phyloP scores from a whole-genome alignment of 2,329 filamentous ascomycete genomes.

The Proliferodiscus dingleyae region DNA sequence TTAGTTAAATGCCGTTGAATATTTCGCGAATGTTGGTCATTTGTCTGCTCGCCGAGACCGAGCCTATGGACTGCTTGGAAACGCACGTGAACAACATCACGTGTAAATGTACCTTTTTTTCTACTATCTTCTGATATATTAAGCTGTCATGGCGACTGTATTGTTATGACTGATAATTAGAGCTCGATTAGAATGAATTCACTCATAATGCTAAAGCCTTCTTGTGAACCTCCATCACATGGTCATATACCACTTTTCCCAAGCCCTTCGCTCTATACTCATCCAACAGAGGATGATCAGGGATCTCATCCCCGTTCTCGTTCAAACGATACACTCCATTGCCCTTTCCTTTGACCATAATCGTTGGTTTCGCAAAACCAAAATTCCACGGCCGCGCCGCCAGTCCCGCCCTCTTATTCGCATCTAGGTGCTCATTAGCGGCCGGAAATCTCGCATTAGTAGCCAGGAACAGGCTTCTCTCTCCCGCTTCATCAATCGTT shows the following conservation, averaged over 20 bases:
- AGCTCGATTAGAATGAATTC: too few relatives aligned
- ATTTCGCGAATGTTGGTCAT: too few relatives aligned
- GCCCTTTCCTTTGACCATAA: slow-evolving; percentile 30
- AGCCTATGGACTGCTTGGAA: too few relatives aligned
- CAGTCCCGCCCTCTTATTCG: slow-evolving; percentile 5
- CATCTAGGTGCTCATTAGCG: slow-evolving; percentile 1
- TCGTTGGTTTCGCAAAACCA: slow-evolving; percentile 21
- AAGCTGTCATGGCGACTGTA: too few relatives aligned
- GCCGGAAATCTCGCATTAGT: slow-evolving; percentile 34
- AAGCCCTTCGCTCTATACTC: slow-evolving; percentile 29
- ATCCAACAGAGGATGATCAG: slow-evolving; percentile 25
- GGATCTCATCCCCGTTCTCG: slow-evolving; percentile 17
- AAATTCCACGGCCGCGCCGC: slow-evolving; percentile 7
- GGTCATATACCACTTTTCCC: slow-evolving; percentile 30
- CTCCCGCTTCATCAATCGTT: slow-evolving; percentile 29
- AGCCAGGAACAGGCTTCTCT: slow-evolving; percentile 32
- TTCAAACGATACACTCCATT: slow-evolving; percentile 22
- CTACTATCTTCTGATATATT: too few relatives aligned
- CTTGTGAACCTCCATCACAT: slow-evolving; percentile 25
- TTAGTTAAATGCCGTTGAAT: too few relatives aligned
- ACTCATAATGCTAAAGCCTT: slow-evolving; percentile 2
- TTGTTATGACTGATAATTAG: too few relatives aligned
- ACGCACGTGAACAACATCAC: too few relatives aligned
- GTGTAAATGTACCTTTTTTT: too few relatives aligned
- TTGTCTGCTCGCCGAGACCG: too few relatives aligned